phyloP scores from a whole-genome alignment of 2,329 filamentous ascomycete genomes.

The Cercospora zeina region DNA sequence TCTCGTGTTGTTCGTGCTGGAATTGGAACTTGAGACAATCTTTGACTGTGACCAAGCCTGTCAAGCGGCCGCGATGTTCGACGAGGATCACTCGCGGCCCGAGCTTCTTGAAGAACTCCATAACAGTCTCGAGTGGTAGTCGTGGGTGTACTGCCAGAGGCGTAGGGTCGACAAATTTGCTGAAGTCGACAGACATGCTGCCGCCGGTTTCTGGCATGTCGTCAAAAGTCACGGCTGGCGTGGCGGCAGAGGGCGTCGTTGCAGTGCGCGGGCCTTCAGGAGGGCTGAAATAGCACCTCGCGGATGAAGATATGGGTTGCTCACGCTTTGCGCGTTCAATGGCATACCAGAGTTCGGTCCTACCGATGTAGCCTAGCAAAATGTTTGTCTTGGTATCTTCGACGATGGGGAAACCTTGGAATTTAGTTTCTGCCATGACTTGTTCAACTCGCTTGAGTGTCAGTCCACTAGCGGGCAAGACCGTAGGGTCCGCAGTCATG shows the following conservation, averaged over 20 bases:
- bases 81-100: slow-evolving; percentile 90
- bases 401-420: slow-evolving; percentile 90
- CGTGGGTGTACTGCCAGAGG: slow-evolving; percentile 89
- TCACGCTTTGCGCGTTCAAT: slow-evolving; percentile 76
- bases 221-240: slow-evolving; percentile 56
- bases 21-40: slow-evolving; percentile 98
- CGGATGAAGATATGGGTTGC: slow-evolving; percentile 62
- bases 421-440: slow-evolving; percentile 74
- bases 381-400: slow-evolving; percentile 69
- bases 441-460: slow-evolving; percentile 74
- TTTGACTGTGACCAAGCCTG: slow-evolving; percentile 89
- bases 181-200: slow-evolving; percentile 69
- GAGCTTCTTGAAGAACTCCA: slow-evolving; percentile 98
- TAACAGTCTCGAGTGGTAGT: slow-evolving; percentile 89
- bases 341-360: slow-evolving; percentile 87
- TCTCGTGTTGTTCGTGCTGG: slow-evolving; percentile 85
- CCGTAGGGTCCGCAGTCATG: slow-evolving; percentile 76
- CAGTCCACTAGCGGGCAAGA: slow-evolving; percentile 72
- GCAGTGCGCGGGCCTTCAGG: slow-evolving; percentile 29
- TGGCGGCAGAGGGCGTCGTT: slow-evolving; percentile 38
- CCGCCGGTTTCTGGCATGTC: slow-evolving; percentile 57
- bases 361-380: slow-evolving; percentile 86
- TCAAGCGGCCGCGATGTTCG: slow-evolving; percentile 80
- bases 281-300: slow-evolving; percentile 72
- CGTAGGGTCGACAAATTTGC: slow-evolving; percentile 82